These are phyloP conservation scores for Huntiella abstrusa DNA, from an alignment of 2,329 filamentous ascomycete genomes.

Conservation along the genomic window DNA sequence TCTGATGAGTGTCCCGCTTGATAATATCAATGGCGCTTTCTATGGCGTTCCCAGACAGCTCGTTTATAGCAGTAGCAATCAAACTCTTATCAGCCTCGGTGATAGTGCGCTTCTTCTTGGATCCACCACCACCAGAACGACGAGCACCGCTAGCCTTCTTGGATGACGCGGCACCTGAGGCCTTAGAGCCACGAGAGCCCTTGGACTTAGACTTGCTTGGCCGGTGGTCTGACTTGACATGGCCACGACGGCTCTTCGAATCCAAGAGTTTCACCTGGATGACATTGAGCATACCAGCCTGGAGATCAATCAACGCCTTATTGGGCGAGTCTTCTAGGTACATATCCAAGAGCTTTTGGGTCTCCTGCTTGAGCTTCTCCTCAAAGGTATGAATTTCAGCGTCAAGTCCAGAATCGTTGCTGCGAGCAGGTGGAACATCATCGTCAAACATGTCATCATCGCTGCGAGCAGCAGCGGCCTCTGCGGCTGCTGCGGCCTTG, in stretches of 20 bases:
- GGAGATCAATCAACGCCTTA: conserved; percentile 32
- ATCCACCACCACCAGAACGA: conserved; percentile 19
- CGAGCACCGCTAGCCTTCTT: conserved; percentile 25
- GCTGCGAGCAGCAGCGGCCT: conserved; percentile 42
- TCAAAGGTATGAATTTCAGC: conserved; percentile 33
- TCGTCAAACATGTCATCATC: conserved; percentile 56
- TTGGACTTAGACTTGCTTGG: conserved; percentile 36
- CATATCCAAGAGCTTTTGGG: conserved; percentile 36
- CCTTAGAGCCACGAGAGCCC: conserved; percentile 23
- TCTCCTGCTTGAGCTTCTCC: conserved; percentile 34
- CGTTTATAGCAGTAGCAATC: conserved; percentile 70
- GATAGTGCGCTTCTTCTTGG: conserved; percentile 37
- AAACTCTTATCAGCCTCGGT: conserved; percentile 74
- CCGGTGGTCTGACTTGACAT: conserved; percentile 33
- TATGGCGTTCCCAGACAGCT: conserved; percentile 60
- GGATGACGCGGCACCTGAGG: conserved; percentile 16
- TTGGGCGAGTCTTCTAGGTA: conserved; percentile 32
- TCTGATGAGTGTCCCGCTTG: conserved; percentile 62
- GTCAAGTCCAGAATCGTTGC: conserved; percentile 24
- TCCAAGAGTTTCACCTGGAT: conserved; percentile 55
- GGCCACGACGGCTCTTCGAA: conserved; percentile 46
- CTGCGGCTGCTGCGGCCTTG: conserved; percentile 31
- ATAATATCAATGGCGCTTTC: conserved; percentile 75
- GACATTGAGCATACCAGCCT: conserved; percentile 42
- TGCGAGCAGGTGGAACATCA: conserved; percentile 21